Conservation (phyloP, 2,329 filamentous ascomycete genomes). For the Diaporthe vexans region DNA sequence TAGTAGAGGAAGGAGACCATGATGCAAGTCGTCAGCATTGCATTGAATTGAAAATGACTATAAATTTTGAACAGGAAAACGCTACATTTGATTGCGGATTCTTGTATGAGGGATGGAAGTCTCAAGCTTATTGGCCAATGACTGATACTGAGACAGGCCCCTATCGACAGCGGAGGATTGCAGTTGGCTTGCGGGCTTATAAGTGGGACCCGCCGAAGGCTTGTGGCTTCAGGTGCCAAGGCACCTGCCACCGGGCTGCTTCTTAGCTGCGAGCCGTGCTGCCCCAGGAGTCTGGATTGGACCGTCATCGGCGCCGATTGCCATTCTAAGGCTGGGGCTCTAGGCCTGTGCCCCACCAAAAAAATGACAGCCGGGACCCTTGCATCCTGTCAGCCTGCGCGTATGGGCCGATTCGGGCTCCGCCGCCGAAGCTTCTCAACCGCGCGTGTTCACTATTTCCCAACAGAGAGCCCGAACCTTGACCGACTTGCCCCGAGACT, state of each 20-base stretch:
- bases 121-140: too few relatives aligned
- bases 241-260: not conserved
- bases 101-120: too few relatives aligned
- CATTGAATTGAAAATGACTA: too few relatives aligned
- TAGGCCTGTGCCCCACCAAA: not conserved
- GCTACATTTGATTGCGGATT: too few relatives aligned
- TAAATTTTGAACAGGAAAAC: too few relatives aligned
- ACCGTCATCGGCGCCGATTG: conserved; percentile 25
- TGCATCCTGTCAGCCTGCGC: not conserved
- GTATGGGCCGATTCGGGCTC: conserved; percentile 28
- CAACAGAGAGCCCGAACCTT: conserved; percentile 32
- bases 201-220: not conserved
- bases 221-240: not conserved
- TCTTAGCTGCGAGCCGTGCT: not conserved
- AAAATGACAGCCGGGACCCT: conserved; percentile 21
- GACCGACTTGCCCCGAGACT: conserved; percentile 17
- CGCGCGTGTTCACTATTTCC: conserved; percentile 31
- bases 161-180: too few relatives aligned
- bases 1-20: too few relatives aligned
- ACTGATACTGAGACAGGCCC: too few relatives aligned
- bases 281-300: not conserved
- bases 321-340: not conserved
- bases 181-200: not conserved
- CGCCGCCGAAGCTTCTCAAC: conserved; percentile 31
- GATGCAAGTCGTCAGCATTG: too few relatives aligned